phyloP scores from a whole-genome alignment of 495 filamentous ascomycete genomes.

The Ascodesmis nigricans region DNA sequence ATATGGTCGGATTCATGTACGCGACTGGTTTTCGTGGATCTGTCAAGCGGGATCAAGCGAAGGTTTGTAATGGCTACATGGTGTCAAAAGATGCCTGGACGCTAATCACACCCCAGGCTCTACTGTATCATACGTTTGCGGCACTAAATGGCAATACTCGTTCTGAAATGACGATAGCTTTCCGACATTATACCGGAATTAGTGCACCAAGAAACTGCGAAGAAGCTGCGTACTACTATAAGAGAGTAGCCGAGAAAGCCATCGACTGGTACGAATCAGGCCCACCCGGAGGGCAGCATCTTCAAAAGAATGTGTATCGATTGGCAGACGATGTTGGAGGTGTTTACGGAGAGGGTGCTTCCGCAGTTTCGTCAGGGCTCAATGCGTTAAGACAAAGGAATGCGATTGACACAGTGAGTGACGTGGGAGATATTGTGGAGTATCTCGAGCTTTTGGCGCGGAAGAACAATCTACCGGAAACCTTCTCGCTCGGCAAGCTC shows the following conservation, averaged over 20 bases:
- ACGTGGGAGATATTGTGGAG: constrained; percentile 81
- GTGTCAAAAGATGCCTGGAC: background rate
- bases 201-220: constrained; percentile 71
- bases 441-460: constrained; percentile 84
- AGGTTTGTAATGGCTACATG: constrained; percentile 22
- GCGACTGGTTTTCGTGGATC: constrained; percentile 71
- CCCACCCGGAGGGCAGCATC: constrained; percentile 67
- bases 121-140: constrained; percentile 87
- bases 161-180: constrained; percentile 86
- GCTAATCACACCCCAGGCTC: constrained; percentile 26
- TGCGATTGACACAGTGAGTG: constrained; percentile 50
- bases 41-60: constrained; percentile 75
- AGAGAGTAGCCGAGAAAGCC: constrained; percentile 80
- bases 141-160: constrained; percentile 62
- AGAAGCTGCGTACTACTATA: constrained; percentile 67
- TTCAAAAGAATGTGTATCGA: constrained; percentile 52
- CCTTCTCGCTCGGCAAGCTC: constrained; percentile 66
- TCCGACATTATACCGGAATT: constrained; percentile 68
- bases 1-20: constrained; percentile 94
- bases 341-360: constrained; percentile 87
- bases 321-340: constrained; percentile 78
- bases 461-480: constrained; percentile 82
- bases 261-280: constrained; percentile 67
- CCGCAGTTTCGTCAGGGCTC: constrained; percentile 70
- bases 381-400: constrained; percentile 46